Conservation (phyloP, 495 filamentous ascomycete species). For the Saxophila tyrrhenica region DNA sequence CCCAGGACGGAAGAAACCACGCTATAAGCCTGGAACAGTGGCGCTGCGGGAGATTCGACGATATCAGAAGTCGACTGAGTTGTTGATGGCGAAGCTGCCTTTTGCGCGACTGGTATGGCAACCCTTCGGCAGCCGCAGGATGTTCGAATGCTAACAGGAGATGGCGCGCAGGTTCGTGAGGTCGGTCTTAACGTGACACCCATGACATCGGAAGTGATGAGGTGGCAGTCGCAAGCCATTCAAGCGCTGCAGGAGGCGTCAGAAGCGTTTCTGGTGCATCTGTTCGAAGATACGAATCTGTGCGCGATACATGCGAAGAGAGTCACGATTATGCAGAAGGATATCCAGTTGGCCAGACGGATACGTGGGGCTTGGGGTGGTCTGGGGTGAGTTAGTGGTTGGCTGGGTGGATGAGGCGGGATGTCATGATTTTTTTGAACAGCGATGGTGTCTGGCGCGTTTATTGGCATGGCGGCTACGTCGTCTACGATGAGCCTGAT, state of each 20-base stretch:
- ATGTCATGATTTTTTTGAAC: background rate
- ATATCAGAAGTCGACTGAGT: conserved; percentile 72
- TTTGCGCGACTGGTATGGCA: conserved; percentile 65
- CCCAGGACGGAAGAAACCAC: conserved; percentile 39
- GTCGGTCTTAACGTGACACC: conserved; percentile 49
- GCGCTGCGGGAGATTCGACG: conserved; percentile 77
- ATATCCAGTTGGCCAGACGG: conserved; percentile 78
- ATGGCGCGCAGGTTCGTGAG: conserved; percentile 58
- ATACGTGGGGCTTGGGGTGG: conserved; percentile 66
- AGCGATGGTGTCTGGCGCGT: conserved; percentile 11
- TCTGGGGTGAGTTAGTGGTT: conserved; percentile 30
- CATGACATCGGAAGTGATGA: conserved; percentile 43
- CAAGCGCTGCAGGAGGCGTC: conserved; percentile 81
- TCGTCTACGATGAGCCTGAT: background rate
- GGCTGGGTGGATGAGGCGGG: background rate
- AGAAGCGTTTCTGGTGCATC: conserved; percentile 84
- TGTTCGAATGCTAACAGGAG: background rate
- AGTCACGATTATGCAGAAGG: conserved; percentile 96
- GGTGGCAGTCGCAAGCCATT: conserved; percentile 90
- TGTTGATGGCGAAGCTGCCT: conserved; percentile 69
- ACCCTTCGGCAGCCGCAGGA: no score
- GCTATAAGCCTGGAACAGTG: conserved; percentile 75
- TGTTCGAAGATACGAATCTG: conserved; percentile 93
- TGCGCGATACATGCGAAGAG: conserved; percentile 93
- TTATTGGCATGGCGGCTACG: background rate